Base-by-base conservation (phyloP, 768 basidiomycete species). In the Pulveroboletus sp. region DNA sequence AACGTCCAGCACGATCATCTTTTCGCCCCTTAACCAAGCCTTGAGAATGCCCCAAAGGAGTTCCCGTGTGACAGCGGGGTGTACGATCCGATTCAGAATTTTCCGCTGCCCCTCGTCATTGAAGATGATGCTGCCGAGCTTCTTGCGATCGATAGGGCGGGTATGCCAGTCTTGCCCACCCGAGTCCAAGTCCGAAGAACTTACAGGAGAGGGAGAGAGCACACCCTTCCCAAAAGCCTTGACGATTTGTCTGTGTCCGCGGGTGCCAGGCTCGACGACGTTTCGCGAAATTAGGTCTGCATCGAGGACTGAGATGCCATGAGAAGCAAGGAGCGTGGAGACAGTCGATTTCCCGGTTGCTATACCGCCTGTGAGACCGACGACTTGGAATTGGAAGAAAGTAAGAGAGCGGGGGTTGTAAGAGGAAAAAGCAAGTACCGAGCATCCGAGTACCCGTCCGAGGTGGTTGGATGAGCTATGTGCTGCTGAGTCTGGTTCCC, bases 261-360 rank as follows among this genome's bases (percentile, higher is more conserved):
- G 77, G 11, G 89, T 89, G 39, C 91, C 89, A 2, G 93, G 93
- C 52, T 81, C 77, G 49, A 97, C 88, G 49, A 89, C 93, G 57
- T 83, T 71, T 35, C 93, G 85, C 4, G 94, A 91, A 43, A 98
- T 76, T 14, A 89, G 55, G 74, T 98, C 95, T 2, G 95, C 93
- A 64, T 99, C 96, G 58, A 98, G 79, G 57, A 98, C 73, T n/a
- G 92, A 89, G 28, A 98, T 71, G 28, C 67, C 60, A 57, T 83
- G 83, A 0, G 76, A 71, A 45, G 77, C 76, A 32, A 98, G 74
- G 37, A 93, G 74, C 7, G 71, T 69, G 0, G 93, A 90, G 10
- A 93, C 96, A 11, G 93, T 89, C 0, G 94, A 96, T 72, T 99
- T 99, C 46, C 95, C 93, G 7, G 93, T 93, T 18, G 93, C 91